Evolutionary conservation across 2,329 filamentous ascomycete species (phyloP), one percentile per base, ranked within the genome.

Genomic region (Penicillium sp.): DNA sequence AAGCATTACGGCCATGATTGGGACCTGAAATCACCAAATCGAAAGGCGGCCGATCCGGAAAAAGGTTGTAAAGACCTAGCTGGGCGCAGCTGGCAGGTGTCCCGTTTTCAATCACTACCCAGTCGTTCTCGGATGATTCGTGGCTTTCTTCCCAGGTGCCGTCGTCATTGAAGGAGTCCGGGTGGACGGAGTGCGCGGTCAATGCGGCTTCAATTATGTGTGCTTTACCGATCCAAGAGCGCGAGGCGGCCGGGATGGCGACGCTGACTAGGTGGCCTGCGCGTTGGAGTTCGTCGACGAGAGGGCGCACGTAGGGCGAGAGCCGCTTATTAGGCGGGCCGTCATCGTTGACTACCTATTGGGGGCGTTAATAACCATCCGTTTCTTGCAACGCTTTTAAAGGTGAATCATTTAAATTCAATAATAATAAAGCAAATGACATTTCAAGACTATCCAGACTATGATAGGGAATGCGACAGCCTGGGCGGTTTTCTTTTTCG

Each of bases 201-300:
- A 94, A 81, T 1, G 87, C 85, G 70, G 91, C 86, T 58, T 91
- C 91, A 66, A 96, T 92, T 67, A 96, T 87, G 74, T 96, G 92
- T 1, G 92, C 92, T 78, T 96, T 96, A 63, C 90, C 91, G 68
- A 96, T 96, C 92, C 92, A 96, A 18, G 90, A 95, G 48, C 92
- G 86, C 70, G 96, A 93, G 5, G 85, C 85, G 69, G 95, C 84
- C 6, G 92, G 92, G 33, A 96, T 84, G 62, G 91, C 89, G 56
- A 96, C 91, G 13, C 89, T 95, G 63, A 96, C 89, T 26, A 76
- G 79, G 74, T 96, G 92, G 26, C 90, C 90, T 36, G 86, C 83
- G 53, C 78, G 71, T 69, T 89, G 81, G 53, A 92, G 85, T 53
- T 82, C 79, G 55, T 83, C 77, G 49, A 90, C 82, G 54, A 91